phyloP scores from a whole-genome alignment of 352 stramenopile genomes.

The Pythium phragmiticola region DNA sequence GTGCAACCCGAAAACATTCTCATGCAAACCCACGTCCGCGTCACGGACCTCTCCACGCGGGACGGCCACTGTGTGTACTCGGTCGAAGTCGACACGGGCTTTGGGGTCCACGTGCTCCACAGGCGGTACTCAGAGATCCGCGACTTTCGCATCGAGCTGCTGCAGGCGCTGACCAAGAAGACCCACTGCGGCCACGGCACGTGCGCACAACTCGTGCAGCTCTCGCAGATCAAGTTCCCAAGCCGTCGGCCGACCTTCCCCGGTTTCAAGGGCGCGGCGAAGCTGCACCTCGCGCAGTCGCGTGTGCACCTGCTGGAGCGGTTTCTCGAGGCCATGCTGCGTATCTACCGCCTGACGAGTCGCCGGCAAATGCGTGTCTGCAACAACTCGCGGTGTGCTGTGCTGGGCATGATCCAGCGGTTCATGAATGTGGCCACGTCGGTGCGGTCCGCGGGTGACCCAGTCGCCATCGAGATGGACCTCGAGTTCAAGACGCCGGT shows the following conservation, averaged over 20 bases:
- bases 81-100: conserved; percentile 54
- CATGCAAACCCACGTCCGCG: conserved; percentile 29
- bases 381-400: conserved; percentile 46
- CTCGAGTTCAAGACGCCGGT: not conserved
- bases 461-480: not conserved
- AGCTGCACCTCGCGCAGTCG: conserved; percentile 36
- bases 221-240: conserved; percentile 57
- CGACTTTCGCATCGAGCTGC: conserved; percentile 47
- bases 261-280: conserved; percentile 5
- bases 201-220: conserved; percentile 40
- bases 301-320: conserved; percentile 43
- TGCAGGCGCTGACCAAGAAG: conserved; percentile 26
- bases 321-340: conserved; percentile 53
- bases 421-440: conserved; percentile 40
- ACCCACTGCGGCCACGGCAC: conserved; percentile 40
- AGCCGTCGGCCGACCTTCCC: conserved; percentile 30
- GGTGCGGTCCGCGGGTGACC: not conserved
- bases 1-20: conserved; percentile 20
- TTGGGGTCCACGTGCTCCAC: conserved; percentile 50
- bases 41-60: conserved; percentile 42
- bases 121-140: conserved; percentile 78
- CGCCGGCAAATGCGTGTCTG: conserved; percentile 60
- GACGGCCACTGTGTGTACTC: conserved; percentile 50
- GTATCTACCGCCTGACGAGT: conserved; percentile 43
- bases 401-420: conserved; percentile 39